Percentiles rank a stretch among this genome's conserved stretches.
phyloP scores from a whole-genome alignment of 257 asterid species.

The Oldenlandia corymbosa region DNA sequence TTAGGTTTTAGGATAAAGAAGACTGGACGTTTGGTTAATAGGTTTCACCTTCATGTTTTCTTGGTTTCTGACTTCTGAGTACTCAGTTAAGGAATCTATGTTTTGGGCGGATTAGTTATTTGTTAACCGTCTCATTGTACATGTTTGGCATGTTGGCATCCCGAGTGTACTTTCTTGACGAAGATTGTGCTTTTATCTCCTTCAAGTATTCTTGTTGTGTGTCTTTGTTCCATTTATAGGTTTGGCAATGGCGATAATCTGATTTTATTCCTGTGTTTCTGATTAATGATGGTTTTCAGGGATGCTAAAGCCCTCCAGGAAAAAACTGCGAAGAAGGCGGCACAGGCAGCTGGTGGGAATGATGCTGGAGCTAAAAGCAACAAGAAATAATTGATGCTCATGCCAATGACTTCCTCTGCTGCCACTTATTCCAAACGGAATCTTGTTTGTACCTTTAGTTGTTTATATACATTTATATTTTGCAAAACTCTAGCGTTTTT shows the following conservation, averaged over 20 bases:
- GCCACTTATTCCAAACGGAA: neutral
- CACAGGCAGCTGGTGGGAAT: conserved; percentile 46
- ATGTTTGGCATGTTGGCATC: too few relatives aligned
- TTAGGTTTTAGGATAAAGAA: neutral
- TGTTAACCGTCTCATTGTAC: neutral
- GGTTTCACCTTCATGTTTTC: neutral
- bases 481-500: neutral
- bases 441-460: neutral
- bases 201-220: neutral
- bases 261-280: neutral
- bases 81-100: neutral
- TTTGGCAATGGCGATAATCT: neutral
- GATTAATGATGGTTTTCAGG: conserved; percentile 25
- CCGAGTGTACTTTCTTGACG: neutral
- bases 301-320: conserved; percentile 93
- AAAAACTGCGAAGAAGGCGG: conserved; percentile 74
- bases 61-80: neutral
- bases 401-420: neutral
- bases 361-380: conserved; percentile 63
- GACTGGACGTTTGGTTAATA: neutral
- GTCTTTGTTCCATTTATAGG: neutral
- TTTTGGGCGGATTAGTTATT: neutral
- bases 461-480: neutral
- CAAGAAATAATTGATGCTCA: conserved; percentile 41
- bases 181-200: neutral